A percentile compares a stretch with the other conserved stretches of the same genome.
These are phyloP conservation scores for Oryza officinalis DNA, from an alignment of 176 grass and related monocot genomes.

Conservation along the genomic window DNA sequence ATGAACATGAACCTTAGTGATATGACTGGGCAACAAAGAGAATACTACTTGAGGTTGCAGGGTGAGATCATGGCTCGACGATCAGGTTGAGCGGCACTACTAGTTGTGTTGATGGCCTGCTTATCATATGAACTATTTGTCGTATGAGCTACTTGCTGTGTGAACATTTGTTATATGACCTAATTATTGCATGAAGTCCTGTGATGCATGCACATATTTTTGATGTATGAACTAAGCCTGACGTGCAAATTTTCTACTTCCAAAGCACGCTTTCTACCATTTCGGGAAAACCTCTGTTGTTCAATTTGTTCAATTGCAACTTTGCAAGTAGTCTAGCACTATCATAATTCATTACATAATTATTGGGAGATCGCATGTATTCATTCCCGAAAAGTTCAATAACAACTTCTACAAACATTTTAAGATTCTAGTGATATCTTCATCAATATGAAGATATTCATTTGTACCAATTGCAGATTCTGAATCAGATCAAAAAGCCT, in stretches of 20 bases:
- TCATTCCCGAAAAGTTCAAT: too few relatives aligned
- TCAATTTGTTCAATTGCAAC: too few relatives aligned
- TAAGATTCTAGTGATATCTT: too few relatives aligned
- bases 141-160: background rate
- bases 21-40: background rate
- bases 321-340: too few relatives aligned
- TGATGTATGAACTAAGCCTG: background rate
- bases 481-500: too few relatives aligned
- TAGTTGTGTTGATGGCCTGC: background rate
- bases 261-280: background rate
- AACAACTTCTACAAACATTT: too few relatives aligned
- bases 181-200: background rate
- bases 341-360: too few relatives aligned
- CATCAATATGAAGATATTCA: too few relatives aligned
- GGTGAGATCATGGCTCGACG: background rate
- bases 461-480: too few relatives aligned
- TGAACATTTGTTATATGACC: background rate
- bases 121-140: background rate
- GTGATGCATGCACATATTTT: too few relatives aligned
- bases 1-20: slow-evolving; percentile 5
- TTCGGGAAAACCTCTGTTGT: too few relatives aligned
- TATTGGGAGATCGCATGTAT: too few relatives aligned
- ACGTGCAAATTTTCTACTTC: background rate
- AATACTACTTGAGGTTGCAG: background rate
- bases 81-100: background rate